Evolutionary conservation across 495 filamentous ascomycete species (phyloP).

Genomic region (Podospora pseudocomata): DNA sequence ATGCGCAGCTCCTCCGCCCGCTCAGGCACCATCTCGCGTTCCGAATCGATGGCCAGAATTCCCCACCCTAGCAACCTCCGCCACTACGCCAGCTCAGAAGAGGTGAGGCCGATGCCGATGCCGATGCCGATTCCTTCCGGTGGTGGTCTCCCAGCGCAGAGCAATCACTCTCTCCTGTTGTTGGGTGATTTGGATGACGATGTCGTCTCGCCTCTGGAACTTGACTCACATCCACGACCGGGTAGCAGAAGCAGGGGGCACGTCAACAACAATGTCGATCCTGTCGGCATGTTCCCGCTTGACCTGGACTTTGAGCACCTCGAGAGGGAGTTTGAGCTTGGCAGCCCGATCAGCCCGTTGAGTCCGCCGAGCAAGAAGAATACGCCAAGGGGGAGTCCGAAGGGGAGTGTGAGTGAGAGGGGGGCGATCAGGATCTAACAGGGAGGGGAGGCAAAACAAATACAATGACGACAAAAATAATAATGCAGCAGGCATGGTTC

Average conservation of each 20-base stretch:
- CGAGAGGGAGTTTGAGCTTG: conserved; percentile 12
- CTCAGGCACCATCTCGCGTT: conserved; percentile 1
- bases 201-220: background rate
- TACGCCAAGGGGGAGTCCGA: background rate
- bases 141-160: background rate
- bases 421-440: background rate
- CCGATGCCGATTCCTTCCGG: background rate
- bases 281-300: conserved; percentile 9
- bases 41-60: conserved; percentile 3
- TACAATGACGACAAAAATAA: background rate
- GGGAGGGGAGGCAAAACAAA: no score
- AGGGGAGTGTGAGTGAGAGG: background rate
- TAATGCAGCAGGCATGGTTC: background rate
- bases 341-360: conserved; percentile 20
- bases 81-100: background rate
- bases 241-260: background rate
- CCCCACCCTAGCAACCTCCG: background rate
- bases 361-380: background rate
- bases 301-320: conserved; percentile 5
- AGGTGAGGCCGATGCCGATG: background rate
- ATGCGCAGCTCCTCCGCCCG: background rate
- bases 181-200: background rate
- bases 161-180: background rate
- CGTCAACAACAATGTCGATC: background rate
- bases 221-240: background rate